Conservation (phyloP, 148 eudicot genomes). For the Silene latifolia region DNA sequence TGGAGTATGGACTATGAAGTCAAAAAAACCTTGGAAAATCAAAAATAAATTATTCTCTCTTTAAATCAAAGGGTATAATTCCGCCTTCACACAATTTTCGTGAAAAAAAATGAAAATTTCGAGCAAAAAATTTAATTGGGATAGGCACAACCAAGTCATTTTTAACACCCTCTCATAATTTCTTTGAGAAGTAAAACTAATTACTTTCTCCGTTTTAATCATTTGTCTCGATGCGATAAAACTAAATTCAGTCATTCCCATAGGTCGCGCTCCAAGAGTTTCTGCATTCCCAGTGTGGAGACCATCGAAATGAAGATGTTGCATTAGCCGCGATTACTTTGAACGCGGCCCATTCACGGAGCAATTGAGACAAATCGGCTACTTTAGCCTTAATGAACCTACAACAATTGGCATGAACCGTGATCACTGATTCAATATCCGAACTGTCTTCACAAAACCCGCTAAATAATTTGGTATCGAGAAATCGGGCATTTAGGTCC, state of each 20-base stretch:
- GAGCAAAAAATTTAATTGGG: no score
- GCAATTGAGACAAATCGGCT: constrained; percentile 37
- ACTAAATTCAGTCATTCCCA: not conserved
- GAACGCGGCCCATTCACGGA: constrained; percentile 47
- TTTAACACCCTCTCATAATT: no score
- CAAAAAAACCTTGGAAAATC: no score
- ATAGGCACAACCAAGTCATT: no score
- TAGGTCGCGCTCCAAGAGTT: constrained; percentile 28
- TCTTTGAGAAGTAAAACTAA: no score
- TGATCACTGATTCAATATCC: constrained; percentile 39
- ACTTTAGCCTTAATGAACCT: constrained; percentile 61
- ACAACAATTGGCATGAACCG: constrained; percentile 85
- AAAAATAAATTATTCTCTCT: no score
- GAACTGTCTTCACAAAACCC: constrained; percentile 58
- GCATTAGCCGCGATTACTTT: constrained; percentile 20
- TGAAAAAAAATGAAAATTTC: no score
- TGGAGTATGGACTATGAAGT: no score
- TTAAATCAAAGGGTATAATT: no score
- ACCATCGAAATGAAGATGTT: constrained; percentile 33
- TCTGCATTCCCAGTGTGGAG: constrained; percentile 33
- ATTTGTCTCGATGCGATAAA: not conserved
- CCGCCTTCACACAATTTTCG: no score
- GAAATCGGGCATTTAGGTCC: constrained; percentile 33
- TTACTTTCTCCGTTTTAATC: no score
- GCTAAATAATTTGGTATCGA: constrained; percentile 55